A percentile compares a stretch with the other conserved stretches of the same genome.
These are phyloP conservation scores for Euphorbia pulcherrima DNA, from an alignment of 345 rosid species.

Conservation along the genomic window DNA sequence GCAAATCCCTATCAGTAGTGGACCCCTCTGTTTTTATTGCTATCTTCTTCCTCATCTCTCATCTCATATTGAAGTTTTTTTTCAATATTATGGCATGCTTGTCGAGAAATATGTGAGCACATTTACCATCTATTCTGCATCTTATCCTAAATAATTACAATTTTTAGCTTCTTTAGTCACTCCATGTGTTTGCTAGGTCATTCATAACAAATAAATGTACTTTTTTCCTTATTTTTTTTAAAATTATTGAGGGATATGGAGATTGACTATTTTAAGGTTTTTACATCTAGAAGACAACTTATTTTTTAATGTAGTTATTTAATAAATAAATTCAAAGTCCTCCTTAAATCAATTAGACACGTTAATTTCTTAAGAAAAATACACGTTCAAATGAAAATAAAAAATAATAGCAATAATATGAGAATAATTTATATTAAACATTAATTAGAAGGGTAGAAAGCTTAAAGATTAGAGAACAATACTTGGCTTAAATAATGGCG, in stretches of 20 bases:
- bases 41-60: not conserved
- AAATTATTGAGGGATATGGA: not conserved
- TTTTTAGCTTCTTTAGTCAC: not conserved
- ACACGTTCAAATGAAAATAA: no score
- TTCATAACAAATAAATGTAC: not conserved
- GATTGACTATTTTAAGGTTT: not conserved
- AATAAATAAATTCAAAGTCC: no score
- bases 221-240: not conserved
- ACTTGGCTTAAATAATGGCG: no score
- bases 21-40: not conserved
- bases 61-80: not conserved
- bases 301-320: no score
- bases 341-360: no score
- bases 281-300: no score
- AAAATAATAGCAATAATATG: no score
- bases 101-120: not conserved
- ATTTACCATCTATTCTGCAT: not conserved
- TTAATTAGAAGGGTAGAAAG: no score
- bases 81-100: not conserved
- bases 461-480: no score
- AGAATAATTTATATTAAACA: no score
- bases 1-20: not conserved
- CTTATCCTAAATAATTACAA: not conserved
- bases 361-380: no score
- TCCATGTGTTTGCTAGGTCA: conserved; percentile 13